phyloP scores from a whole-genome alignment of 2,329 filamentous ascomycete species.

The Aurifilum marmelostoma region DNA sequence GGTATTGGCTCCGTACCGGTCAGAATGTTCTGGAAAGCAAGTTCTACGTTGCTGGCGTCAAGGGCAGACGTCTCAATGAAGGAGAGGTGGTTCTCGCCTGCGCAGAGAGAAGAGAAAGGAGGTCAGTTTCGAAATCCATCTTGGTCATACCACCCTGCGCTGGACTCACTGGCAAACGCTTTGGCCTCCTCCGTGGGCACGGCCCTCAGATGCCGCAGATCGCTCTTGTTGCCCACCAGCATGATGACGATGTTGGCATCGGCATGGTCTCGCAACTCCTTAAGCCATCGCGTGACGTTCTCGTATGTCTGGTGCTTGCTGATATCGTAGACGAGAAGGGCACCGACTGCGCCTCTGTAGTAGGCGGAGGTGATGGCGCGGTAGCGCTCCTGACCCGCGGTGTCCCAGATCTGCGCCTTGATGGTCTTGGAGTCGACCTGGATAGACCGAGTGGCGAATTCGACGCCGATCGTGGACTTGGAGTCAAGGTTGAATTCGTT shows the following conservation, averaged over 20 bases:
- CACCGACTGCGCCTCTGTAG: slow-evolving; percentile 96
- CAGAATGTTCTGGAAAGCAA: slow-evolving; percentile 99
- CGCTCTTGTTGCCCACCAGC: slow-evolving; percentile 99
- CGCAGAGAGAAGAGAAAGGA: slow-evolving; percentile 18
- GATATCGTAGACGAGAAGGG: slow-evolving; percentile 98
- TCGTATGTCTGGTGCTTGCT: slow-evolving; percentile 99
- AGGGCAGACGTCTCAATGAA: slow-evolving; percentile 99
- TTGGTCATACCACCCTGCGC: background rate
- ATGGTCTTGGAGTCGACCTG: slow-evolving; percentile 99
- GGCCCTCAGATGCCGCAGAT: slow-evolving; percentile 97
- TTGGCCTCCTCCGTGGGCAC: slow-evolving; percentile 98
- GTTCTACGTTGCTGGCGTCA: slow-evolving; percentile 97
- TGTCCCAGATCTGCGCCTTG: slow-evolving; percentile 99
- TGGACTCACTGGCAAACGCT: slow-evolving; percentile 80
- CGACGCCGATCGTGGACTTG: slow-evolving; percentile 99
- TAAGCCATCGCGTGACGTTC: slow-evolving; percentile 98
- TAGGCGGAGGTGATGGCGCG: slow-evolving; percentile 99
- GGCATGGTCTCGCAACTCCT: slow-evolving; percentile 96
- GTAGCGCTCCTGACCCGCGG: slow-evolving; percentile 97
- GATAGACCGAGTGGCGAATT: slow-evolving; percentile 97
- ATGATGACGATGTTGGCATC: slow-evolving; percentile 99
- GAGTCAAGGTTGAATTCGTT: slow-evolving; percentile 99
- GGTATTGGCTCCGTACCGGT: slow-evolving; percentile 69
- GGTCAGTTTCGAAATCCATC: slow-evolving; percentile 33
- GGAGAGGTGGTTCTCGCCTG: slow-evolving; percentile 95